Evolutionary conservation across 345 rosid species (phyloP).

Genomic region (Boechera stricta): DNA sequence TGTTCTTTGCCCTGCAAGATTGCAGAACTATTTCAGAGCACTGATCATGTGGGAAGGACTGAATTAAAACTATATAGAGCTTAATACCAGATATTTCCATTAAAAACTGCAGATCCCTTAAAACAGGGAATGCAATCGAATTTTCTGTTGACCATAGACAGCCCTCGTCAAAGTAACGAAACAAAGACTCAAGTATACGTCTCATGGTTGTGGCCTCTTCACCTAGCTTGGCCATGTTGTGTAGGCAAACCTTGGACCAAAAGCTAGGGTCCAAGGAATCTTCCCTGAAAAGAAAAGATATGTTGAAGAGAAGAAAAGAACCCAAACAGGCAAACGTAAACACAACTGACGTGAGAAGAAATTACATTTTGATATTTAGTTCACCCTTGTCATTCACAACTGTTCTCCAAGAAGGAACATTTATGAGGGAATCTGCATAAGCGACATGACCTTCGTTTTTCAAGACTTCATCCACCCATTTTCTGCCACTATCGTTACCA

Average conservation of each 20-base stretch:
- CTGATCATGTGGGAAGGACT: constrained; percentile 26
- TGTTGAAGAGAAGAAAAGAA: constrained; percentile 20
- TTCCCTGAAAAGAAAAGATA: constrained; percentile 57
- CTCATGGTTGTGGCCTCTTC: constrained; percentile 92
- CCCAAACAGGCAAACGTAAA: constrained; percentile 8
- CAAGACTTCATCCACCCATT: constrained; percentile 80
- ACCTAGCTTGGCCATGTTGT: constrained; percentile 93
- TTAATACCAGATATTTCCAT: constrained; percentile 80
- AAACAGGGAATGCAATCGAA: constrained; percentile 79
- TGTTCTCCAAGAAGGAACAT: constrained; percentile 75
- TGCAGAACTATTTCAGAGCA: constrained; percentile 31
- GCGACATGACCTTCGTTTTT: constrained; percentile 70
- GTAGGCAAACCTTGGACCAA: constrained; percentile 94
- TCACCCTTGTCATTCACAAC: constrained; percentile 84
- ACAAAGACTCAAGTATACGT: constrained; percentile 86
- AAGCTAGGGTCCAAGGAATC: constrained; percentile 77
- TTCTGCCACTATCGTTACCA: constrained; percentile 52
- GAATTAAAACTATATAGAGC: constrained; percentile 22
- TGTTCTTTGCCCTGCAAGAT: constrained; percentile 73
- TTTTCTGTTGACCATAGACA: constrained; percentile 76
- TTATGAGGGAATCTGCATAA: constrained; percentile 52
- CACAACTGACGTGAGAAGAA: constrained; percentile 26
- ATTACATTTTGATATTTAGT: constrained; percentile 69
- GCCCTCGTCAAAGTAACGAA: constrained; percentile 79
- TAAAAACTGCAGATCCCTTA: constrained; percentile 85